Evolutionary conservation across 768 basidiomycete genomes (phyloP), one percentile per base, ranked within the genome.

Genomic region (Rhizopogon vinicolor): DNA sequence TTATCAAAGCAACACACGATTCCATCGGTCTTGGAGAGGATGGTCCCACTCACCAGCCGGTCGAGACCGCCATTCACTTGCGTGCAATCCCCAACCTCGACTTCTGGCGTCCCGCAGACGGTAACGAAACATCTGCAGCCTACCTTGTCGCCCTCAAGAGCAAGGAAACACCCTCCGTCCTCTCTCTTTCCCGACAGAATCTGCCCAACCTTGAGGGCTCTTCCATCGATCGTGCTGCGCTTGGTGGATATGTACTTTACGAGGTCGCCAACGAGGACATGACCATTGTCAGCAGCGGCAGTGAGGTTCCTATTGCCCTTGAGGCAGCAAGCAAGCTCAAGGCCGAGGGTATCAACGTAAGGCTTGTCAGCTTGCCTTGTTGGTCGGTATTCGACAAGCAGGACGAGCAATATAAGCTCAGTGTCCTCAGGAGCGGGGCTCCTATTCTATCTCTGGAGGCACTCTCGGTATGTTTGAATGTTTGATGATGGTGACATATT

Each of bases 111-210:
- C 91, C 91, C 5, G 92, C 93, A 28, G 93, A 97, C 68, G 94
- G 95, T 35, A 96, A 97, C 70, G 95, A 98, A 78, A 94, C 92
- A n/a, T 93, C 91, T 19, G 94, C 94, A 19, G 82, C 94, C 16
- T 97, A 97, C 78, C 70, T 83, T 57, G 83, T 87, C 55, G 89
- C 93, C 44, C 72, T 98, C 63, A 78, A 80, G 60, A 86, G 91
- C 58, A 81, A 72, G 58, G 72, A 76, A 63, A 95, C 91, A 2
- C 93, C 94, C 29, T 93, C 93, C 25, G 79, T 95, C 62, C 76
- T 93, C 55, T 87, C 85, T 4, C 81, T 91, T 54, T 91, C 92
- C 52, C 84, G 91, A 41, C 91, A 96, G 76, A 94, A 93, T 77
- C 81, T 98, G 39, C 94, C 94, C 50, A 94, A 97, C 68, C 85